Base-by-base conservation (phyloP, 2,329 filamentous ascomycete species). In the Colletotrichum viniferum region DNA sequence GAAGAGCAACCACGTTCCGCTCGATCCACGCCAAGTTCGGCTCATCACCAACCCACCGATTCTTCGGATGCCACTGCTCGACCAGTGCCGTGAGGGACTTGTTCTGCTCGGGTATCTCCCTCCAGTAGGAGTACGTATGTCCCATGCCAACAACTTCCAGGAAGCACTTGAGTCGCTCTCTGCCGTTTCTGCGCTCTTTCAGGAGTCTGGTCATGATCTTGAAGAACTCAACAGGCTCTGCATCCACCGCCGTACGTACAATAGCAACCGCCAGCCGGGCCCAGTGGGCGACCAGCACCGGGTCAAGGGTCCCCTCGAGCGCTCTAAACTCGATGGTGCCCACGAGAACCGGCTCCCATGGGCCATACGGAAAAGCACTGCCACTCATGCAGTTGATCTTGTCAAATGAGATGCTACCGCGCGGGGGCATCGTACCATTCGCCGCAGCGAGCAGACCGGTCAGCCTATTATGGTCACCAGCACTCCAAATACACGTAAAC, bases 301-400 rank as follows among this genome's bases (percentile, higher is more conserved):
- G 69, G 9, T 75, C 69, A 3, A 75, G 63, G 16, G 73, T 73
- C 7, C 73, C 73, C 55, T 73, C 69, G 26, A 72, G 62, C 16
- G 24, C 18, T 10, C 73, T 52, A 24, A 75, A 75, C 69, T 72
- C 63, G n/a, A 75, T 21, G 7, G 69, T 75, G 16, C 73, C 73
- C n/a, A 12, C 8, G 13, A 24, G 43, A 5, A 28, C 28, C 13
- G 30, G n/a, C 13, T 16, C 21, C 21, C 34, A 16, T 28, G 64
- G 7, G 12, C 4, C 38, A 13, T 52, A 52, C 4, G 24, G 14
- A 1, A 12, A 4, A n/a, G 36, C 13, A 65, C n/a, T 38, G 0
- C 14, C 43, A 16, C 48, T 7, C 13, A 24, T 13, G 12, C 21
- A 34, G 9, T 21, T 48, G 38, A 65, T 65, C 38, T n/a, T 65